Base-by-base conservation (phyloP, 2,329 filamentous ascomycete species). In the Penicillium aurantiogriseum region DNA sequence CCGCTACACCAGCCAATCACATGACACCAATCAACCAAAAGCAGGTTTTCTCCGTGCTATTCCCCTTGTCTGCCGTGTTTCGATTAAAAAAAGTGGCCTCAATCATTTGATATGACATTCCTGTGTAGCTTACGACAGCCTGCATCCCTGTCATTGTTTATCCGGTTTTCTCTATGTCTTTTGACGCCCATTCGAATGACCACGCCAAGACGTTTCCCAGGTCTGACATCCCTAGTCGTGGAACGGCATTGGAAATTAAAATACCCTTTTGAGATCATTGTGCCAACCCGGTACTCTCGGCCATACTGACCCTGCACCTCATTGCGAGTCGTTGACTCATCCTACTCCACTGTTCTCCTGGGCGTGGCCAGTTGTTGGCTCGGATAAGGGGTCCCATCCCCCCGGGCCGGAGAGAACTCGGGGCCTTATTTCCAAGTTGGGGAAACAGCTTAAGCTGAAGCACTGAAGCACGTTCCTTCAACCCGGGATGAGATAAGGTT, bases 1-100 rank as follows among this genome's bases (percentile, higher is more conserved):
- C 58, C 53, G 59, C 31, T 25, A 31, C 38, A 62, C 64, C 64
- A 63, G 59, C 63, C 64, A 67, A 67, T 66, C 59, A 66, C 38
- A 45, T 21, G 4, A 23, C 4, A 7, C 50, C 6, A 45, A 39
- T 40, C 11, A 29, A 31, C 42, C 17, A 54, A 64, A 66, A 66
- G 63, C 64, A 66, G 64, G 64, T 65, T 66, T 66, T 65, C 35
- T 7, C 45, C 49, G 38, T 15, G 8, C 38, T 38, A 8, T 31
- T 15, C 13, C n/a, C 23, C 15, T 38, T 33, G 2, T 31, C 36
- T 48, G 51, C 31, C 29, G 39, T 54, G 42, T 54, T 38, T 53
- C 6, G 23, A 39, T 40, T n/a, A 11, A 29, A 43, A 31, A 33
- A 39, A 13, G 48, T 51, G 49, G 49, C 49, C 43, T 27, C 13